Conservation (phyloP, 371 early-diverging fungal species). For the Apophysomyces elegans region DNA sequence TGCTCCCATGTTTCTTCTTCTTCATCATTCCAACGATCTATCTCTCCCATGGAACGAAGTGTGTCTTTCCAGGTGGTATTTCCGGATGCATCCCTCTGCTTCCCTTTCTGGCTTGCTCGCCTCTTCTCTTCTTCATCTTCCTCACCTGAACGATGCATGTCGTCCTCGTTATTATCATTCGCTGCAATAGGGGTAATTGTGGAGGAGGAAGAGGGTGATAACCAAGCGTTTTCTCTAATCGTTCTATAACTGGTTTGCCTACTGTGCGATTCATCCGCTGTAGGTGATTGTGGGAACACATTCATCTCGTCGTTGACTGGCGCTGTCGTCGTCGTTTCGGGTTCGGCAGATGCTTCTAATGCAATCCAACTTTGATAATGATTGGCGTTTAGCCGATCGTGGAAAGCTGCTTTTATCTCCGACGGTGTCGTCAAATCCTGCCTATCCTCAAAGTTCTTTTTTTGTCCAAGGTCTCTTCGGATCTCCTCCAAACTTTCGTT, state of each 20-base stretch:
- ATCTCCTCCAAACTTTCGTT: conserved; percentile 1
- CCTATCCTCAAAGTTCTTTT: not conserved
- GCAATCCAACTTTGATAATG: not conserved
- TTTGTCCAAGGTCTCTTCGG: conserved; percentile 4
- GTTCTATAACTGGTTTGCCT: no score
- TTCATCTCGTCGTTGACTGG: no score
- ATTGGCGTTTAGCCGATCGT: conserved; percentile 5
- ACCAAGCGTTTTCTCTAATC: not conserved
- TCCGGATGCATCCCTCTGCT: no score
- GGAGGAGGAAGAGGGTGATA: not conserved
- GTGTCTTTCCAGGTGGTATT: no score
- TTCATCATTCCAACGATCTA: no score
- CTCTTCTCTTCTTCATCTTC: not conserved
- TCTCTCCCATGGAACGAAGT: no score
- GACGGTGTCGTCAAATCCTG: not conserved
- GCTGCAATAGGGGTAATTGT: no score
- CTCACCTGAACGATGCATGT: not conserved
- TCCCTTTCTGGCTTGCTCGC: no score
- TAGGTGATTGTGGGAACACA: no score
- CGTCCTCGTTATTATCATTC: not conserved
- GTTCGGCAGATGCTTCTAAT: not conserved
- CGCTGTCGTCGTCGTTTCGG: not conserved
- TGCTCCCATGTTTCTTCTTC: not conserved
- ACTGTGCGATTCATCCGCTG: no score
- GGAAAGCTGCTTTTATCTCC: not conserved